Evolutionary conservation across 768 basidiomycete genomes (phyloP), one percentile per base, ranked within the genome.

Genomic region (Mycena pura): DNA sequence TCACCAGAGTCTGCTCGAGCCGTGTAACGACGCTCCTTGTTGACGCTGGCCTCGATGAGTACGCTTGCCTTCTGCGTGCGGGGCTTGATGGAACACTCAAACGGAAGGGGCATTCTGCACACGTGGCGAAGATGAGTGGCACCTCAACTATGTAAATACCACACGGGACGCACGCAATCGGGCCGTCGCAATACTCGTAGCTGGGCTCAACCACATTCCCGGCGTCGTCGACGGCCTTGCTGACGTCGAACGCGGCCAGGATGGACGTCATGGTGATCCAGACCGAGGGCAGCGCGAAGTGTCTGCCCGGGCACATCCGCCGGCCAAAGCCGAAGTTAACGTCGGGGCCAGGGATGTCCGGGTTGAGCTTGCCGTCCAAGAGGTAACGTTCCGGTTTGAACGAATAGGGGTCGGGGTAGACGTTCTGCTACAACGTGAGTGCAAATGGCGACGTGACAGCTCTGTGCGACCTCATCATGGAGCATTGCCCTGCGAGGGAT

Each of bases 311-410:
- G 36, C 60, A 78, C 11, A 61, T 54, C 8, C 60, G 38, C 24
- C 58, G 48, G n/a, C 58, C 58, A n/a, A 51, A 60, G n/a, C 58
- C 58, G 24, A 61, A 61, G 6, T 48, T 25, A n/a, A 54, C 34
- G 14, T 54, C 59, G 22, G 60, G 52, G 31, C 28, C 48, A 14
- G 44, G 31, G 3, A 40, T 38, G 3, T 29, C 51, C 8, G 51
- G 60, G 22, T 61, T 54, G 25, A 54, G 51, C 24, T 61, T 43
- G 11, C 59, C 59, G 11, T 61, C 29, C 36, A 54, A 5, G 25
- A 70, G 63, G 29, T 65, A 73, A 21, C 73, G 72, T 31, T 76
- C 74, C 15, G 74, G 74, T 31, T 63, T 68, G 60, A 76, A 75
- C 8, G 34, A 50, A 29, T 69, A 63, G 14, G 74, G 74, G 39